These are phyloP conservation scores for Colletotrichum tropicale DNA, from an alignment of 2,329 filamentous ascomycete species.

Conservation along the genomic window DNA sequence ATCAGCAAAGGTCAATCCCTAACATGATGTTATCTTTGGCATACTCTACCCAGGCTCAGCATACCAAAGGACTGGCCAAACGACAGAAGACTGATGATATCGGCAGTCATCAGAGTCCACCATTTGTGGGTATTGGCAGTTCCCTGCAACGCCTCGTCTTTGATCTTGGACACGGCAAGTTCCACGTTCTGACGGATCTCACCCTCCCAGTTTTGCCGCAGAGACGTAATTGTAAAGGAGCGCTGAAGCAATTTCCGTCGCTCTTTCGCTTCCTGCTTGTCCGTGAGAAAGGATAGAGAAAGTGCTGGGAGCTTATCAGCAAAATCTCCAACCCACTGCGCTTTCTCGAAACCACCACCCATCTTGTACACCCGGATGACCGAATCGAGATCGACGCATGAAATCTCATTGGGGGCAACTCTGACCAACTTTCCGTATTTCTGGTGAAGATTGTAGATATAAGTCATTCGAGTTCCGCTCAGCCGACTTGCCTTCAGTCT, in stretches of 20 bases:
- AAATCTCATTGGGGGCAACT: not conserved
- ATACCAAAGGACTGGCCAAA: conserved; percentile 60
- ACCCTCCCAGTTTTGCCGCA: conserved; percentile 31
- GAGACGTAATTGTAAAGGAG: conserved; percentile 38
- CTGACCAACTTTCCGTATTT: not conserved
- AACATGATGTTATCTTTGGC: not conserved
- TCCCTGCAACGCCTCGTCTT: conserved; percentile 41
- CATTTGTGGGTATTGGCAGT: conserved; percentile 55
- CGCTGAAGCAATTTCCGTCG: conserved; percentile 43
- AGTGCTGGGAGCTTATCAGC: not conserved
- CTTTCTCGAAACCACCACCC: not conserved
- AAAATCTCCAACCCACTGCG: not conserved
- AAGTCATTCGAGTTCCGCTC: not conserved
- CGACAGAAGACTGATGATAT: conserved; percentile 56
- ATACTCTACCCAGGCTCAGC: conserved; percentile 53
- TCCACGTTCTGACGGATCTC: conserved; percentile 38
- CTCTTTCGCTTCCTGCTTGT: not conserved
- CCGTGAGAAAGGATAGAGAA: not conserved
- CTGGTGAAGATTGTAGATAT: not conserved
- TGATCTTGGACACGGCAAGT: conserved; percentile 47
- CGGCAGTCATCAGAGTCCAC: conserved; percentile 58
- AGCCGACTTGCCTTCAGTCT: not conserved
- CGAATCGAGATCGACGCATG: not conserved
- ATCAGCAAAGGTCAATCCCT: not conserved
- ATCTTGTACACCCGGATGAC: not conserved